Evolutionary conservation across 2,329 filamentous ascomycete genomes (phyloP), one percentile per base, ranked within the genome.

Genomic region (Reticulascus tulasneorum): DNA sequence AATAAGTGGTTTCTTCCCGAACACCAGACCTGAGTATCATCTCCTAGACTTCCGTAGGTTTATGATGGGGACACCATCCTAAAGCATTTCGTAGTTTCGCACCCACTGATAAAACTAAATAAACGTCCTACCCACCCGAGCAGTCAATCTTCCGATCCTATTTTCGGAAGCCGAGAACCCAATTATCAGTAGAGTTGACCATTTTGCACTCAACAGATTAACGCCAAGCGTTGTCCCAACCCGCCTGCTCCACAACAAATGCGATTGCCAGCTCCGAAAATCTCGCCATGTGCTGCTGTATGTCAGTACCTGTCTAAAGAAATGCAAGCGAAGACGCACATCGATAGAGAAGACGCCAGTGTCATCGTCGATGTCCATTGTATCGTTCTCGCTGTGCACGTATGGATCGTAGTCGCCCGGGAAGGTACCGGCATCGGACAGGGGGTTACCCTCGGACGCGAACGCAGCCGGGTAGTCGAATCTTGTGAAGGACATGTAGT

Each of bases 401-500:
- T 64, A 66, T 3, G 62, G 61, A 28, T 65, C 59, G n/a, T 49
- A 56, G 10, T 62, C 57, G 25, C 59, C 59, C 0, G 51, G 48
- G 33, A 54, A 52, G 2, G 46, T 47, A n/a, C 48, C 50, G 7
- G 45, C 44, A n/a, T n/a, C n/a, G 9, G 47, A 43, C 3, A 55
- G 45, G 2, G 60, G 62, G 42, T 65, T 53, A 8, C 62, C 61
- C 44, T 65, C 61, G 0, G 54, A 51, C 2, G 61, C 62, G 34
- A 65, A 64, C 1, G 60, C 49, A 2, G 62, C 51, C 3, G 62
- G 62, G 41, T 56, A 66, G n/a, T 56, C 57, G n/a, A 57, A 45
- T 46, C 58, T 47, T 2, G 61, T 63, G 38, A 52, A 65, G 1
- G 59, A 62, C 61, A 63, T 62, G 47, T 65, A 64, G 32, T 66